Evolutionary conservation across 331 rosid genomes (phyloP), one percentile per base, ranked within the genome.

Genomic region (Saraca asoca): DNA sequence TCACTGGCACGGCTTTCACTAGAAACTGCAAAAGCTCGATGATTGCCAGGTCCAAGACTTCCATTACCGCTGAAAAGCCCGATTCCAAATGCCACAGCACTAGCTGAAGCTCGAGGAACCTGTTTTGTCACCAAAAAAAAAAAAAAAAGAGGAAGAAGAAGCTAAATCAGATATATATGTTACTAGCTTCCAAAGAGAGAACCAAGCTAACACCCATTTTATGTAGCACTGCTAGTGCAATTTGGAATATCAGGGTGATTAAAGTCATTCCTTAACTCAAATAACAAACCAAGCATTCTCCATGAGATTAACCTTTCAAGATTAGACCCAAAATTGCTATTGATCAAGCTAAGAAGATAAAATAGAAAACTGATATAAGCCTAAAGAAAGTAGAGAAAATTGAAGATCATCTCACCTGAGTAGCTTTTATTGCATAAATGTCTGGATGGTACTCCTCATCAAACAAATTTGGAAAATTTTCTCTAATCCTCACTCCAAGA

Each of bases 71-170:
- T 75, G 50, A 90, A 90, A 72, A 94, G 80, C 70, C 92, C 99
- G 89, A 94, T 88, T 44, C 99, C 99, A 80, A 88, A 94, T 80
- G 97, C 92, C 73, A 94, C 97, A 37, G 97, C 99, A 81, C 99
- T 94, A 62, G 99, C 97, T 24, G 97, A 86, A 14, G 99, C 96
- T 65, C 97, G 90, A 45, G 95, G 87, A 72, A 90, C 66, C 99
- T 94, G 78, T 66, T 62, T 79, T 79, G 14, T 72, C 34, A 59
- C 46, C 71, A 5, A 17, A 62, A 29, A 68, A 24, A 3, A 24
- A 3, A 24, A n/a, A n/a, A n/a, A n/a, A n/a, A n/a, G n/a, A n/a
- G n/a, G n/a, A n/a, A n/a, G n/a, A n/a, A n/a, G n/a, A n/a, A n/a
- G n/a, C n/a, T 24, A 24, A 24, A 24, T 24, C 10, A 34, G 20